These are phyloP conservation scores for Candida ascalaphidarum DNA, from an alignment of 805 yeast genomes.

Conservation along the genomic window DNA sequence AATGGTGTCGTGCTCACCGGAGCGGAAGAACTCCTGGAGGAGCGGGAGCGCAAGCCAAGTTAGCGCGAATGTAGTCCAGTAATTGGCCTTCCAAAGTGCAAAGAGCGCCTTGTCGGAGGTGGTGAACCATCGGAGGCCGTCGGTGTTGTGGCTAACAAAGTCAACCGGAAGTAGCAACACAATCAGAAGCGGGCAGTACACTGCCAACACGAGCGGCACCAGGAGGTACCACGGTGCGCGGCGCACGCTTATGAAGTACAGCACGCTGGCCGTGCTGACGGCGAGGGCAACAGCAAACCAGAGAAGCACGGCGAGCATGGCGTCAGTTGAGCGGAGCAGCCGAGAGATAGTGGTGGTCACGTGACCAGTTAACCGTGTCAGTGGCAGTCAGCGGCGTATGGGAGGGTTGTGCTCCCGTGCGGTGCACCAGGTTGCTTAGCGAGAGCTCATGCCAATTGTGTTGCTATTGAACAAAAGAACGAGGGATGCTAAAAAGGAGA, in stretches of 20 bases:
- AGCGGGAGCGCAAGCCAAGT: slow-evolving; percentile 75
- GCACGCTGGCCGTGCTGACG: slow-evolving; percentile 23
- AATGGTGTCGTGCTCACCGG: slow-evolving; percentile 51
- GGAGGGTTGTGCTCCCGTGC: too few species aligned
- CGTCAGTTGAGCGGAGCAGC: too few species aligned
- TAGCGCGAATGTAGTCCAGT: slow-evolving; percentile 73
- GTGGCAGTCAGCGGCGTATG: too few species aligned
- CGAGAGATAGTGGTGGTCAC: too few species aligned
- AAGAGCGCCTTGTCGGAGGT: slow-evolving; percentile 32
- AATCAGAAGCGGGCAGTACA: slow-evolving; percentile 69
- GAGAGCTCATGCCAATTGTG: too few species aligned
- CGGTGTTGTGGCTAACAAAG: slow-evolving; percentile 45
- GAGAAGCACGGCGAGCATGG: too few species aligned
- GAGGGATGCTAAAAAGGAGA: too few species aligned
- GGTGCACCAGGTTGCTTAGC: too few species aligned
- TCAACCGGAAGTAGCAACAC: slow-evolving; percentile 71
- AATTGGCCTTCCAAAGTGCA: slow-evolving; percentile 63
- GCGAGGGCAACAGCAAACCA: slow-evolving; percentile 20
- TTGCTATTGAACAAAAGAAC: too few species aligned
- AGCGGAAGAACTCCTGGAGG: slow-evolving; percentile 62
- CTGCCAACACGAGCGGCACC: slow-evolving; percentile 45
- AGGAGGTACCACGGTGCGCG: slow-evolving; percentile 32
- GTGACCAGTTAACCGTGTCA: too few species aligned
- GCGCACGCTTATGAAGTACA: slow-evolving; percentile 25
- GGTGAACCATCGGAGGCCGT: slow-evolving; percentile 33